A percentile compares a stretch with the other conserved stretches of the same genome.
phyloP scores from a whole-genome alignment of 2,329 filamentous ascomycete species.

The Tolypocladium guangdongense region DNA sequence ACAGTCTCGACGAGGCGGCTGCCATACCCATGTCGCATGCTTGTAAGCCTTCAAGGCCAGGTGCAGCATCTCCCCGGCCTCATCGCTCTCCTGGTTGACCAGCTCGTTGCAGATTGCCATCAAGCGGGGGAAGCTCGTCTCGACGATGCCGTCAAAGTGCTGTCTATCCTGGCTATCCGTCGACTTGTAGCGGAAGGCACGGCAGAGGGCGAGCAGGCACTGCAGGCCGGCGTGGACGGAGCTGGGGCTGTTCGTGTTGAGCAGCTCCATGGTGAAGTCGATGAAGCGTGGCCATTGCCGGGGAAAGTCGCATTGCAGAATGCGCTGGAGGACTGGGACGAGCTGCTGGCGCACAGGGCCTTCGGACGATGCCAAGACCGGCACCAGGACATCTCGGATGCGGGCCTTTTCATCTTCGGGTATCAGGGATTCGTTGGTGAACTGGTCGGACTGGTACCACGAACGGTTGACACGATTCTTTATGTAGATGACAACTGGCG shows the following conservation, averaged over 20 bases:
- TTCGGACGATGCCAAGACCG: conserved; percentile 71
- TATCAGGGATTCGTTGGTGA: conserved; percentile 61
- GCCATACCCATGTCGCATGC: conserved; percentile 79
- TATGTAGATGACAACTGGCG: conserved; percentile 82
- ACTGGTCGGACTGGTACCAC: conserved; percentile 73
- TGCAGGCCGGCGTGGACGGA: conserved; percentile 90
- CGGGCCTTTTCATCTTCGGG: conserved; percentile 80
- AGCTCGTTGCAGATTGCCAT: conserved; percentile 79
- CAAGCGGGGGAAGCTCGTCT: conserved; percentile 79
- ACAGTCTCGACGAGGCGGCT: neutral
- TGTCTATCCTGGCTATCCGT: conserved; percentile 63
- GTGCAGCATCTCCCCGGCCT: conserved; percentile 94
- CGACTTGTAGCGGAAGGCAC: conserved; percentile 87
- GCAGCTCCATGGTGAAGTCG: conserved; percentile 79
- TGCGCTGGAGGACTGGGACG: conserved; percentile 88
- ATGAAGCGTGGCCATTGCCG: conserved; percentile 90
- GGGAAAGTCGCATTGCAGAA: conserved; percentile 92
- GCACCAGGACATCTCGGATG: conserved; percentile 80
- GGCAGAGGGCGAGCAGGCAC: conserved; percentile 87
- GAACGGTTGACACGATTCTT: conserved; percentile 95
- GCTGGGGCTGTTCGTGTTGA: conserved; percentile 74
- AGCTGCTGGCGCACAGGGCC: conserved; percentile 83
- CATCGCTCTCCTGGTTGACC: conserved; percentile 81
- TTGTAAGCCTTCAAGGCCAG: conserved; percentile 95
- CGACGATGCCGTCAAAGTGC: conserved; percentile 92